Conservation (phyloP, 495 filamentous ascomycete genomes). For the Tuber magnatum region DNA sequence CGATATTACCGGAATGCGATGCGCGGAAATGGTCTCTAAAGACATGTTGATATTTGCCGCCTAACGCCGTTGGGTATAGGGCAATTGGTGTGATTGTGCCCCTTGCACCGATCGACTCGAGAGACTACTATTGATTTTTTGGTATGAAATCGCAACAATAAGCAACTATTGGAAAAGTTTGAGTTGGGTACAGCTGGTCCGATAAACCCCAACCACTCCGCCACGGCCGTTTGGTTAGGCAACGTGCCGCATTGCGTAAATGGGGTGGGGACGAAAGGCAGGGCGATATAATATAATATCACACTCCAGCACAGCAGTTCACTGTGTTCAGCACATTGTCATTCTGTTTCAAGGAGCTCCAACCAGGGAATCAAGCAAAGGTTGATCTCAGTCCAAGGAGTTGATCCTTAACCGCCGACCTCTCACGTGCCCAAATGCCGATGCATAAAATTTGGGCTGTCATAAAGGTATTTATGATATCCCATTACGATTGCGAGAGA, state of each 20-base stretch:
- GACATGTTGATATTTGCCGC: not conserved
- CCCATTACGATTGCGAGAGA: not conserved
- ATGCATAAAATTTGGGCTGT: not conserved
- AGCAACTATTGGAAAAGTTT: not conserved
- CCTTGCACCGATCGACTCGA: not conserved
- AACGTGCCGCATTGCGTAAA: not conserved
- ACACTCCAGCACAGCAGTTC: not conserved
- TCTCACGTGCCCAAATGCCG: not conserved
- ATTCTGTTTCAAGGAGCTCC: constrained; percentile 3
- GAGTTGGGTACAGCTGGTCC: not conserved
- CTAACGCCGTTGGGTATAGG: not conserved
- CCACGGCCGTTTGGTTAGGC: not conserved
- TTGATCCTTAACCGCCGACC: not conserved
- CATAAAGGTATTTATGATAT: constrained; percentile 1
- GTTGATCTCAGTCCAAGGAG: not conserved
- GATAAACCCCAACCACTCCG: not conserved
- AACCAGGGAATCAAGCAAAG: not conserved
- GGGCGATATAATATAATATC: constrained; percentile 2
- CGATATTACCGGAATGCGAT: not conserved
- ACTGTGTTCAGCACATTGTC: not conserved
- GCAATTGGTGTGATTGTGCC: not conserved
- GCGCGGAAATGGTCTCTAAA: not conserved
- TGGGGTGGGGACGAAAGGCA: not conserved
- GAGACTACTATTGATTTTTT: not conserved
- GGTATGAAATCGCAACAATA: not conserved